Conservation (phyloP, 441 rosid species). For the Melastoma candidum region DNA sequence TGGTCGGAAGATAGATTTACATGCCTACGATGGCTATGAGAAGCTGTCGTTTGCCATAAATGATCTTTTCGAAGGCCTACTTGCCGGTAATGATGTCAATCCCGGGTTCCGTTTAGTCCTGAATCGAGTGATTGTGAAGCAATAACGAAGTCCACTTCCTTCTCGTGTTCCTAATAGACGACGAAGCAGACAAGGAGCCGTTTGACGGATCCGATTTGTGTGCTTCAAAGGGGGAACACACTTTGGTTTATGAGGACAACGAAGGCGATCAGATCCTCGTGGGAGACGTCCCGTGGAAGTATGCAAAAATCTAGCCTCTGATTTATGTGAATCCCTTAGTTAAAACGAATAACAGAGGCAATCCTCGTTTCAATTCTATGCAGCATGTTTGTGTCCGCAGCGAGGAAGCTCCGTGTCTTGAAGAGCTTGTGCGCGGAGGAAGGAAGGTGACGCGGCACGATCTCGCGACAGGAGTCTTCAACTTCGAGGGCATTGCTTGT, state of each 20-base stretch:
- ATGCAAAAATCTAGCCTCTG: conserved; percentile 18
- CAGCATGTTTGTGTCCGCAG: conserved; percentile 41
- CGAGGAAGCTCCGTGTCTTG: conserved; percentile 34
- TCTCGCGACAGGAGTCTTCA: too few species aligned
- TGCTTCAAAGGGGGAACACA: conserved; percentile 45
- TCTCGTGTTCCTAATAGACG: background rate
- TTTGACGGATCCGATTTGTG: conserved; percentile 26
- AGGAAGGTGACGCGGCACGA: too few species aligned
- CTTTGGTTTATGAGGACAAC: conserved; percentile 58
- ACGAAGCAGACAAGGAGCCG: conserved; percentile 4
- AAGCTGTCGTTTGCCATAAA: conserved; percentile 16
- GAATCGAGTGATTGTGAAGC: conserved; percentile 20
- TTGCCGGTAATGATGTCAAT: conserved; percentile 2
- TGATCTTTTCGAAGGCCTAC: conserved; percentile 14
- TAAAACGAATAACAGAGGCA: background rate
- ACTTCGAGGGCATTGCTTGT: too few species aligned
- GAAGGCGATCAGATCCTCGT: conserved; percentile 79
- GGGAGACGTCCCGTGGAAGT: conserved; percentile 80
- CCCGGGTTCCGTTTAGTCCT: background rate
- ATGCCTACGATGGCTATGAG: conserved; percentile 16
- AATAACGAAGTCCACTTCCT: conserved; percentile 27
- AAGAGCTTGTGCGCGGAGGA: conserved; percentile 18
- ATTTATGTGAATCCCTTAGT: background rate
- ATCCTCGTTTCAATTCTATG: background rate
- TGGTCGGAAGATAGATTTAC: conserved; percentile 15